A percentile compares a stretch with the other conserved stretches of the same genome.
Evolutionary conservation across 2,329 filamentous ascomycete species (phyloP).

Genomic region (Colletotrichum scovillei): DNA sequence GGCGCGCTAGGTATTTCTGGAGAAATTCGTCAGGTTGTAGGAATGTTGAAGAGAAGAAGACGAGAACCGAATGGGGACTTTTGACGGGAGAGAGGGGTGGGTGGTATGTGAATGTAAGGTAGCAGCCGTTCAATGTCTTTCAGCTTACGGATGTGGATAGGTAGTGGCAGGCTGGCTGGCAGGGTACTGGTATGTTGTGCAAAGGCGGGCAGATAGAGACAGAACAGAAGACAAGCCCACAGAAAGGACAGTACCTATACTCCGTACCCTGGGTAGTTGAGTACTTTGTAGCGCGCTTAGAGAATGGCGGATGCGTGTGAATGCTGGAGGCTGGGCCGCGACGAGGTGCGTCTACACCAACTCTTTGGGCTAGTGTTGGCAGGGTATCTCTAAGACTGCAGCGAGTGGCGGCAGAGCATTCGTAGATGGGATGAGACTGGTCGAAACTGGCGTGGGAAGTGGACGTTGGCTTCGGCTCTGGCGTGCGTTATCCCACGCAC

Average conservation of each 20-base stretch:
- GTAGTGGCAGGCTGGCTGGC: no score
- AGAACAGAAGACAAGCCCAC: not conserved
- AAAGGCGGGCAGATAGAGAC: not conserved
- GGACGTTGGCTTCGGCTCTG: not conserved
- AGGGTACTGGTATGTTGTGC: not conserved
- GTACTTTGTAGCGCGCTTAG: constrained; percentile 23
- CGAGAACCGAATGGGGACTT: not conserved
- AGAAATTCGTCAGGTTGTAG: not conserved
- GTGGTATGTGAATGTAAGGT: not conserved
- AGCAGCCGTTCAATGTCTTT: constrained; percentile 13
- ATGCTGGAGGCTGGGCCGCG: constrained; percentile 2
- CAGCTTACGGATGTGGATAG: not conserved
- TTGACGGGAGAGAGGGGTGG: not conserved
- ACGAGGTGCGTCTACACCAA: constrained; percentile 12
- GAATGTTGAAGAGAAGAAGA: not conserved
- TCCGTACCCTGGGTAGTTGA: no score
- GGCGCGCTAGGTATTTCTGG: not conserved
- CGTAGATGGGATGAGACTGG: not conserved
- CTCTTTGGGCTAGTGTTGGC: not conserved
- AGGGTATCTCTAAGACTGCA: not conserved
- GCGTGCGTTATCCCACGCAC: constrained; percentile 22
- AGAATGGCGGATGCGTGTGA: not conserved
- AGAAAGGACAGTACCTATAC: not conserved
- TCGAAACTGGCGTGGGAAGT: not conserved
- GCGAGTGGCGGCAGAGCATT: not conserved